Conservation (phyloP, 192 early-diverging fungal species). For the Dimargaris cristalligena region DNA sequence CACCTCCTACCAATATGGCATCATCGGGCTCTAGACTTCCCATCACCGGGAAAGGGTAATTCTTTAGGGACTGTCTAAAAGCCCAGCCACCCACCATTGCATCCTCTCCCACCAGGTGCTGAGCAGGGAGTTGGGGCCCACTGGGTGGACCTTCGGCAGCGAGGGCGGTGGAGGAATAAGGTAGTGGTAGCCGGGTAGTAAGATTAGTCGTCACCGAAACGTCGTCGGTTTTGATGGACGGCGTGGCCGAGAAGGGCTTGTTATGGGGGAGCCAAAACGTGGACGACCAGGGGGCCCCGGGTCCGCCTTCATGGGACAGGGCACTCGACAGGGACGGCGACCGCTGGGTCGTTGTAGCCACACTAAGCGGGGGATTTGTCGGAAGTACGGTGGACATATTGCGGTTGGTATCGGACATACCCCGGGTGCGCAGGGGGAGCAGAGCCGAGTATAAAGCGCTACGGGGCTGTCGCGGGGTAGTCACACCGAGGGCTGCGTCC, state of each 20-base stretch:
- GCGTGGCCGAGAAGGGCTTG: background rate
- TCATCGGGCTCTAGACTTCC: background rate
- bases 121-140: too few relatives aligned
- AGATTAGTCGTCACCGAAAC: constrained; percentile 4
- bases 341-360: background rate
- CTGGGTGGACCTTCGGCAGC: too few relatives aligned
- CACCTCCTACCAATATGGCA: too few relatives aligned
- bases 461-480: background rate
- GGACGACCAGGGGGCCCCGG: background rate
- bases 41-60: background rate
- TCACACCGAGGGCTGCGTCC: too few relatives aligned
- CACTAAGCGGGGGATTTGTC: background rate
- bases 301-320: constrained; percentile 3
- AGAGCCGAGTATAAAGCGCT: background rate
- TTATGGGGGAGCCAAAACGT: background rate
- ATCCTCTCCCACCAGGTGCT: background rate
- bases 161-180: background rate
- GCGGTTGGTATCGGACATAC: background rate
- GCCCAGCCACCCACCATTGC: background rate
- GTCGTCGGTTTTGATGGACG: constrained; percentile 9
- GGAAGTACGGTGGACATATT: background rate
- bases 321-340: constrained; percentile 8
- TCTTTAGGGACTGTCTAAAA: background rate
- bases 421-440: background rate
- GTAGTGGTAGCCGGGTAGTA: background rate